These are phyloP conservation scores for Mortierella sp. DNA, from an alignment of 371 early-diverging fungal genomes.

Conservation along the genomic window DNA sequence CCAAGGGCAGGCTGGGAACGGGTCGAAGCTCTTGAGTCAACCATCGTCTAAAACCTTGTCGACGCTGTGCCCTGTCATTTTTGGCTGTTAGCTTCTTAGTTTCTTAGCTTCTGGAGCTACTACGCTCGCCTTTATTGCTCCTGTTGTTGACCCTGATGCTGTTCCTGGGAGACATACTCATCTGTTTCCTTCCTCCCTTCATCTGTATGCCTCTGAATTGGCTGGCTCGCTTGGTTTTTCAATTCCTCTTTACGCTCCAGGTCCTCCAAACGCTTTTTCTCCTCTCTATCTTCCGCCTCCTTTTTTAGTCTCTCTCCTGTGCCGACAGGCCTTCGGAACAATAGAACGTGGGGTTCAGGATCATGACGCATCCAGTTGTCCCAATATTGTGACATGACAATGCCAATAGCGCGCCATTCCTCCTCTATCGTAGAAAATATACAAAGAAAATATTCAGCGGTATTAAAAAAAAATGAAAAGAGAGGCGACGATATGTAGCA, in stretches of 20 bases:
- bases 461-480: too few species aligned
- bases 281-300: background rate
- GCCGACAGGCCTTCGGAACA: slow-evolving; percentile 37
- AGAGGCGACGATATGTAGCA: too few species aligned
- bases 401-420: slow-evolving; percentile 33
- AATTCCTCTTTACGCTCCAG: background rate
- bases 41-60: too few species aligned
- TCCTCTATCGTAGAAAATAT: slow-evolving; percentile 10
- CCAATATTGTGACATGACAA: slow-evolving; percentile 36
- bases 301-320: background rate
- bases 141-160: slow-evolving; percentile 20
- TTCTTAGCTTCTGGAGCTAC: slow-evolving; percentile 2
- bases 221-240: too few species aligned
- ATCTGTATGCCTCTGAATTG: too few species aligned
- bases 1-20: too few species aligned
- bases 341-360: slow-evolving; percentile 47
- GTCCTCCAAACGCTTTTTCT: background rate
- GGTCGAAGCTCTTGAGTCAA: too few species aligned
- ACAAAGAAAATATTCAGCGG: background rate
- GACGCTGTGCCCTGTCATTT: too few species aligned
- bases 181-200: background rate
- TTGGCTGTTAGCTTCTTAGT: slow-evolving; percentile 1
- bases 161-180: slow-evolving; percentile 8
- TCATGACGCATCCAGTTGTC: slow-evolving; percentile 35
- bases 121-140: slow-evolving; percentile 24